phyloP scores from a whole-genome alignment of 2,329 filamentous ascomycete genomes.

The Aspergillus pseudoglaucus region DNA sequence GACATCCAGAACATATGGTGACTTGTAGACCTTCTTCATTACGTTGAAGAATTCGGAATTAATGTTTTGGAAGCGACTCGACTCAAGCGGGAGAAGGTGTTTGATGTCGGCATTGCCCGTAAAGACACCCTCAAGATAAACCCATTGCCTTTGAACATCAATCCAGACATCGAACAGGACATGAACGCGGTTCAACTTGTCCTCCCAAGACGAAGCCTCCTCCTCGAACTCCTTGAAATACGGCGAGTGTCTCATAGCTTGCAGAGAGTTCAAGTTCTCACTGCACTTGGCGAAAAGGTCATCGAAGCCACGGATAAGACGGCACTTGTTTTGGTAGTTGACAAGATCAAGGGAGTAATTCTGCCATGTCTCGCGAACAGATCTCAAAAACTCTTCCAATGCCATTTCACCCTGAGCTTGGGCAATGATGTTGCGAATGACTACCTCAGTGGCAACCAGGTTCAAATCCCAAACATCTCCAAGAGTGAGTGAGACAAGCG shows the following conservation, averaged over 20 bases:
- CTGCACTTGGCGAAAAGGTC: slow-evolving; percentile 98
- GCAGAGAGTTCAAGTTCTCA: slow-evolving; percentile 93
- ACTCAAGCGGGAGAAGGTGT: slow-evolving; percentile 91
- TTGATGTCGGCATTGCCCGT: slow-evolving; percentile 99
- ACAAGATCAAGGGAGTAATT: slow-evolving; percentile 91
- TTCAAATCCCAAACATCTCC: slow-evolving; percentile 98
- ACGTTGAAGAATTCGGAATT: slow-evolving; percentile 98
- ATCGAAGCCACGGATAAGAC: slow-evolving; percentile 95
- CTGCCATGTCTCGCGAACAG: slow-evolving; percentile 94
- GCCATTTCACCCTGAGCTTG: slow-evolving; percentile 99
- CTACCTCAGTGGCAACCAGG: slow-evolving; percentile 73
- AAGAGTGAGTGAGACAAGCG: slow-evolving; percentile 88
- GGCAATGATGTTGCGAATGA: slow-evolving; percentile 87
- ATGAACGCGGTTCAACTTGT: slow-evolving; percentile 94
- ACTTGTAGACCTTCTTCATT: slow-evolving; percentile 98
- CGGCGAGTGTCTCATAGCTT: slow-evolving; percentile 97
- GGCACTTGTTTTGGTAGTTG: slow-evolving; percentile 96
- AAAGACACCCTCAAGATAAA: slow-evolving; percentile 97
- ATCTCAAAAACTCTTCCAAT: slow-evolving; percentile 91
- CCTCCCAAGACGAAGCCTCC: slow-evolving; percentile 93
- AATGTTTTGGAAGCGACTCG: slow-evolving; percentile 96
- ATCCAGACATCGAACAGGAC: slow-evolving; percentile 99
- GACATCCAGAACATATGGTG: slow-evolving; percentile 90
- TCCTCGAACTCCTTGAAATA: slow-evolving; percentile 99
- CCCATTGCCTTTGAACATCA: slow-evolving; percentile 99